Percentiles rank a stretch among this genome's conserved stretches.
These are phyloP conservation scores for Sphaerosporella brunnea DNA, from an alignment of 495 filamentous ascomycete species.

Conservation along the genomic window DNA sequence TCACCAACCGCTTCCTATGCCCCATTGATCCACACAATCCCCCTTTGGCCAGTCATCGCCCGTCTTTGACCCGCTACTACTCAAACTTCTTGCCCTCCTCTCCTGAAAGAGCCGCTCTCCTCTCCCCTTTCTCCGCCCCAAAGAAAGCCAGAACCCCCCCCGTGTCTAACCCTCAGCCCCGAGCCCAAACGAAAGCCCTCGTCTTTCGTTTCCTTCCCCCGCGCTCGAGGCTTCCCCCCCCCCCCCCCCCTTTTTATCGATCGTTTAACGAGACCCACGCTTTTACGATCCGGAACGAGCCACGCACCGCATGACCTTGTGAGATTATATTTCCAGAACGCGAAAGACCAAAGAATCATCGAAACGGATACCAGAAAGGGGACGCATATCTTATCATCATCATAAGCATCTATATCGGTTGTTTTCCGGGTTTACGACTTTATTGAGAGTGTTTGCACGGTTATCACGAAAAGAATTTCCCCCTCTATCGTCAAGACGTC, in stretches of 20 bases:
- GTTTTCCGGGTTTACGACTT: conserved; percentile 7
- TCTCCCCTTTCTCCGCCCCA: neutral
- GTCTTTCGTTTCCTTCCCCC: conserved; percentile 1
- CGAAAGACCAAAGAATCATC: conserved; percentile 5
- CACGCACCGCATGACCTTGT: conserved; percentile 28
- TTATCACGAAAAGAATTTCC: conserved; percentile 5
- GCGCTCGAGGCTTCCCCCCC: conserved; percentile 13
- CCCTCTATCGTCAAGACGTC: too few relatives aligned
- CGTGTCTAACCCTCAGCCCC: neutral
- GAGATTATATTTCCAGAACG: conserved; percentile 20
- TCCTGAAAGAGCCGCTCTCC: conserved; percentile 1
- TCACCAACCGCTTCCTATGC: neutral
- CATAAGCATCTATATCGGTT: conserved; percentile 10
- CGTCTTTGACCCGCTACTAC: conserved; percentile 4
- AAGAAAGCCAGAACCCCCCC: neutral
- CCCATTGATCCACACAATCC: neutral
- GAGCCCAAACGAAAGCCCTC: conserved; percentile 2
- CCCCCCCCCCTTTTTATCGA: conserved; percentile 10
- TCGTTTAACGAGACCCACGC: conserved; percentile 12
- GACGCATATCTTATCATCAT: conserved; percentile 4
- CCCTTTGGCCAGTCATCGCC: conserved; percentile 3
- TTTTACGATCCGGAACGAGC: conserved; percentile 10
- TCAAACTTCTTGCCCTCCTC: neutral
- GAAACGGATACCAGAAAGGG: neutral
- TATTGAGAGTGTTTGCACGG: neutral